phyloP scores from a whole-genome alignment of 2,329 filamentous ascomycete genomes.

The Colletotrichum somersetense region DNA sequence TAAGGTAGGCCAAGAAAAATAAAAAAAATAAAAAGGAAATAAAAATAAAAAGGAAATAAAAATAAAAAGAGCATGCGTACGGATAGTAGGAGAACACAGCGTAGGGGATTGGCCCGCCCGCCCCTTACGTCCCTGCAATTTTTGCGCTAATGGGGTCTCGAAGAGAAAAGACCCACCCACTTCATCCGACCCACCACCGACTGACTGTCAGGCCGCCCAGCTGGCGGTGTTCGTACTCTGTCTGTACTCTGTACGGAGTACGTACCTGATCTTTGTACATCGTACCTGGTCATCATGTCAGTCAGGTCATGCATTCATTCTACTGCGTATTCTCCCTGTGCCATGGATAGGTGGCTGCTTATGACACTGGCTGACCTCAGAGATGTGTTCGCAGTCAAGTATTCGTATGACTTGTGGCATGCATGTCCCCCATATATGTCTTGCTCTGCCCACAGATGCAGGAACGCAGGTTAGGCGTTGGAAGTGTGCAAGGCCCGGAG shows the following conservation, averaged over 20 bases:
- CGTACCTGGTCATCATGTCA: constrained; percentile 17
- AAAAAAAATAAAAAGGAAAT: not conserved
- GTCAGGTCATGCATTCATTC: constrained; percentile 14
- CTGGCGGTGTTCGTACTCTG: not conserved
- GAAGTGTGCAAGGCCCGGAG: not conserved
- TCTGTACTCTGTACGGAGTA: constrained; percentile 4
- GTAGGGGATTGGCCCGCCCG: constrained; percentile 30
- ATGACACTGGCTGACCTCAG: not conserved
- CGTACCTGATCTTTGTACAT: not conserved
- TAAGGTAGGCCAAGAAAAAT: not conserved
- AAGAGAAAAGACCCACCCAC: constrained; percentile 22
- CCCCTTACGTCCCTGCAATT: constrained; percentile 29
- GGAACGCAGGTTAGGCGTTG: constrained; percentile 8
- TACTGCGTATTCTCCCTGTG: not conserved
- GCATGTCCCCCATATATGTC: constrained; percentile 2
- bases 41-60: not conserved
- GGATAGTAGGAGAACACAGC: constrained; percentile 24
- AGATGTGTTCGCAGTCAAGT: not conserved
- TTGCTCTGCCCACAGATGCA: constrained; percentile 24
- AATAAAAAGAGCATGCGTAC: constrained; percentile 16
- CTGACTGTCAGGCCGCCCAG: not conserved
- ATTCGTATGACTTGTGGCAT: not conserved
- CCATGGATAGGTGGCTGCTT: constrained; percentile 5
- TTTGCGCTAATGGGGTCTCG: constrained; percentile 32
- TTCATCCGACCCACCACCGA: constrained; percentile 22